Conservation (phyloP, 345 rosid species). For the Punica granatum region DNA sequence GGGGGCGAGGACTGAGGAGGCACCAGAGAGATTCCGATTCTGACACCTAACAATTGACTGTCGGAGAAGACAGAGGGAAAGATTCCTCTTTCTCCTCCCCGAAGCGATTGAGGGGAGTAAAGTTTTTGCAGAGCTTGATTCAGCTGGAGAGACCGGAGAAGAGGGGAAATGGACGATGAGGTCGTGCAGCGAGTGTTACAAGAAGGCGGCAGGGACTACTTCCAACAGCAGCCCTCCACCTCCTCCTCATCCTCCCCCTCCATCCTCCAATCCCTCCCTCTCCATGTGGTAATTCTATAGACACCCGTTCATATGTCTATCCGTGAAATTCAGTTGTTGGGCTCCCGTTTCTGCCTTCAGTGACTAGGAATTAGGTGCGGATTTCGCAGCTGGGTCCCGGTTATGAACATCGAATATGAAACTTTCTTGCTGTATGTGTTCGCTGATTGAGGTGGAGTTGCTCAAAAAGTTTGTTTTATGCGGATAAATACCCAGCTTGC, state of each 20-base stretch:
- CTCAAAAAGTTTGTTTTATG: background rate
- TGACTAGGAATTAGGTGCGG: background rate
- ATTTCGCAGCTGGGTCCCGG: background rate
- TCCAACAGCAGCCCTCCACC: constrained; percentile 76
- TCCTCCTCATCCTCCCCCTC: constrained; percentile 58
- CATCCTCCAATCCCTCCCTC: constrained; percentile 89
- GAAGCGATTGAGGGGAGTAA: background rate
- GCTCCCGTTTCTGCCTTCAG: background rate
- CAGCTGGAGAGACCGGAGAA: background rate
- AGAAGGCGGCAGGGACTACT: constrained; percentile 87
- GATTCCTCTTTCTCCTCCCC: background rate
- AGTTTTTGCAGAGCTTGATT: background rate
- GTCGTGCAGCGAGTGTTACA: constrained; percentile 92
- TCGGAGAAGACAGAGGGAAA: background rate
- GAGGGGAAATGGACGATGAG: constrained; percentile 62
- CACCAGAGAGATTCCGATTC: background rate
- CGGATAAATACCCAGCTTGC: background rate
- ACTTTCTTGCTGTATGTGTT: background rate
- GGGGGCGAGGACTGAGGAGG: too few species aligned
- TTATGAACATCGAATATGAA: too few species aligned
- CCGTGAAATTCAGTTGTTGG: background rate
- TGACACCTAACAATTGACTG: background rate
- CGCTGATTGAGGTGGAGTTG: background rate
- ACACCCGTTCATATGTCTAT: background rate
- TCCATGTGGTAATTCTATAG: constrained; percentile 55